phyloP scores from a whole-genome alignment of 208 protist species.

The Leishmania mexicana region DNA sequence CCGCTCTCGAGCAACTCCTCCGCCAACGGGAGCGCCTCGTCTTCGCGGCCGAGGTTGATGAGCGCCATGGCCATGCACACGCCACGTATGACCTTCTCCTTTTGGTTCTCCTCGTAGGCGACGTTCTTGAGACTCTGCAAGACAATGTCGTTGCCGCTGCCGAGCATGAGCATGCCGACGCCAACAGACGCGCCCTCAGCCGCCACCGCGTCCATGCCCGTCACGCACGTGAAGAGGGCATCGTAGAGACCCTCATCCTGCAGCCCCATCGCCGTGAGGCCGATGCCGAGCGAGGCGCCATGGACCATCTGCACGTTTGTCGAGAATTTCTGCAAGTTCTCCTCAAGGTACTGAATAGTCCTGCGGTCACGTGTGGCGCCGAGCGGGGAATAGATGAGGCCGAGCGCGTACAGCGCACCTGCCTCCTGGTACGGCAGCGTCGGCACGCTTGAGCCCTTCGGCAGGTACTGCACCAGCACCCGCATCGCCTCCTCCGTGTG shows the following conservation, averaged over 20 bases:
- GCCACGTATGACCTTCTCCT: slow-evolving; percentile 99
- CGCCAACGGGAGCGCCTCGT: slow-evolving; percentile 94
- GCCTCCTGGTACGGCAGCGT: slow-evolving; percentile 95
- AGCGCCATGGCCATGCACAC: slow-evolving; percentile 96
- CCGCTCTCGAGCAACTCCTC: slow-evolving; percentile 92
- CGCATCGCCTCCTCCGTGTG: slow-evolving; percentile 89
- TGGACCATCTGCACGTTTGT: slow-evolving; percentile 95
- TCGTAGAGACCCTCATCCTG: slow-evolving; percentile 94
- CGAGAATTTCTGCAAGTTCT: slow-evolving; percentile 68
- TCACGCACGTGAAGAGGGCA: slow-evolving; percentile 95
- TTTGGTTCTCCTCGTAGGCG: slow-evolving; percentile 96
- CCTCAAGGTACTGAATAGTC: slow-evolving; percentile 82
- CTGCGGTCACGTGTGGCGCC: slow-evolving; percentile 86
- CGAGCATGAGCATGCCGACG: slow-evolving; percentile 98
- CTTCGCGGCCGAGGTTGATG: slow-evolving; percentile 97
- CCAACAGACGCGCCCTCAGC: slow-evolving; percentile 98
- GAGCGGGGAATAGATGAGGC: slow-evolving; percentile 97
- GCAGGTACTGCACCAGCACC: slow-evolving; percentile 95
- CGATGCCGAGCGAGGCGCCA: slow-evolving; percentile 97
- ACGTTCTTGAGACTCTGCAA: slow-evolving; percentile 94
- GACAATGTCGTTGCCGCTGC: slow-evolving; percentile 86
- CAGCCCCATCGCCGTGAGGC: slow-evolving; percentile 90
- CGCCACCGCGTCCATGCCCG: slow-evolving; percentile 95
- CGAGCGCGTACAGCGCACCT: slow-evolving; percentile 97
- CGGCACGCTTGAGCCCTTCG: slow-evolving; percentile 52